Percentiles rank a stretch among this genome's conserved stretches.
Evolutionary conservation across 1,284 basidiomycete species (phyloP).

Genomic region (Uromyces viciae-fabae): DNA sequence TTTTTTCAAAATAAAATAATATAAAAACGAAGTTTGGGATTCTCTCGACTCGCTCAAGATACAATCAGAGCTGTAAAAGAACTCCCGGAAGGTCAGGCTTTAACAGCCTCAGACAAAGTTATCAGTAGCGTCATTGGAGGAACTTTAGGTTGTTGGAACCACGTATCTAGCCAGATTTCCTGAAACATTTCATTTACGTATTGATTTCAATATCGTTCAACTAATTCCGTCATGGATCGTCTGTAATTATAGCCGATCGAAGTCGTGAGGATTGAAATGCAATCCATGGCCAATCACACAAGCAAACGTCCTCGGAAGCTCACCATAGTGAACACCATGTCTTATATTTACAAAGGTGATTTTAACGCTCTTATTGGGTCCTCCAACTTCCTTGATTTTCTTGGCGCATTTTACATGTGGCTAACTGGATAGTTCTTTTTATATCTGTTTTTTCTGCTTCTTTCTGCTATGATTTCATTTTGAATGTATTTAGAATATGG

Average conservation of each 20-base stretch:
- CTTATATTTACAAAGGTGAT: conserved; percentile 36
- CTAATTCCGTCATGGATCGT: background rate
- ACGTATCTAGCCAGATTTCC: conserved; percentile 1
- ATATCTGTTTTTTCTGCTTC: too few relatives aligned
- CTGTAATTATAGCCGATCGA: conserved; percentile 37
- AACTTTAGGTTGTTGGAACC: conserved; percentile 42
- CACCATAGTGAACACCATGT: conserved; percentile 43
- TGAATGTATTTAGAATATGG: conserved; percentile 23
- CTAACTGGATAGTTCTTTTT: too few relatives aligned
- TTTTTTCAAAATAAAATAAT: background rate
- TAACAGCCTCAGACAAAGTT: conserved; percentile 30
- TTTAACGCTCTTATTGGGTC: background rate
- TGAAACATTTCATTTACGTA: background rate
- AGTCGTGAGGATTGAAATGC: conserved; percentile 44
- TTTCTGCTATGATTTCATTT: background rate
- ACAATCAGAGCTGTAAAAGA: conserved; percentile 12
- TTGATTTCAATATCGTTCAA: background rate
- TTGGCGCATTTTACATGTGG: too few relatives aligned
- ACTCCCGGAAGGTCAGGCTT: background rate
- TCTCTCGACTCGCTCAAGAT: conserved; percentile 38
- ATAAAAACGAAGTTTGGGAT: conserved; percentile 41
- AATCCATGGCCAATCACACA: conserved; percentile 39
- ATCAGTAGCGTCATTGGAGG: conserved; percentile 39
- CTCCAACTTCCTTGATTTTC: background rate
- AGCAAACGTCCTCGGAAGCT: conserved; percentile 24